Evolutionary conservation across 106 monocot species (phyloP).

Genomic region (Gastrodia elata): DNA sequence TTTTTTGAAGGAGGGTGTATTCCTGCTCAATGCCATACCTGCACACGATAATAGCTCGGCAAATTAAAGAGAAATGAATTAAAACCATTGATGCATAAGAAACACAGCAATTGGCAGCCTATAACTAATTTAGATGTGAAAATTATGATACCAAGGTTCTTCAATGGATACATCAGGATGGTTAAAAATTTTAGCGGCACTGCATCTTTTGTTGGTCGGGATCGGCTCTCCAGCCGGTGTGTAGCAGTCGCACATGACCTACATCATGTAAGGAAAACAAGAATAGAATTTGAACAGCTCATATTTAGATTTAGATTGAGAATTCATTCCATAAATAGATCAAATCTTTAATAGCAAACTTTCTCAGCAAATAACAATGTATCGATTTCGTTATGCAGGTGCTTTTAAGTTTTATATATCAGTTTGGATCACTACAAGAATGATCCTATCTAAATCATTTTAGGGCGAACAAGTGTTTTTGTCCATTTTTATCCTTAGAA

Average conservation of each 20-base stretch:
- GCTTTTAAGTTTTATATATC: too few species aligned
- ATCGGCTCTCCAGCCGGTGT: constrained; percentile 51
- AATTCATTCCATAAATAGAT: neutral
- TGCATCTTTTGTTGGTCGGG: constrained; percentile 57
- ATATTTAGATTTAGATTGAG: neutral
- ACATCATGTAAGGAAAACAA: neutral
- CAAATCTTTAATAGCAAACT: neutral
- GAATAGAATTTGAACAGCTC: neutral
- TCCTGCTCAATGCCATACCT: constrained; percentile 90
- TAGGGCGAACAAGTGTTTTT: too few species aligned
- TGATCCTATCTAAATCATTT: too few species aligned
- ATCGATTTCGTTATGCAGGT: too few species aligned
- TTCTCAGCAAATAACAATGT: too few species aligned
- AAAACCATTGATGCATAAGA: neutral
- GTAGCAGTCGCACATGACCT: constrained; percentile 81
- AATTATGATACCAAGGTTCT: constrained; percentile 37
- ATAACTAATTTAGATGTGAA: neutral
- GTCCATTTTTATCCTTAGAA: too few species aligned
- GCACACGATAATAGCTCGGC: neutral
- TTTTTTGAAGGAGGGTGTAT: constrained; percentile 79
- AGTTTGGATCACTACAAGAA: too few species aligned
- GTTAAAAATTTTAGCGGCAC: constrained; percentile 49
- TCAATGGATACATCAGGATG: constrained; percentile 45
- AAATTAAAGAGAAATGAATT: neutral
- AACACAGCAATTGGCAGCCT: neutral